These are phyloP conservation scores for Massariosphaeria phaeospora DNA, from an alignment of 495 filamentous ascomycete species.

Conservation along the genomic window DNA sequence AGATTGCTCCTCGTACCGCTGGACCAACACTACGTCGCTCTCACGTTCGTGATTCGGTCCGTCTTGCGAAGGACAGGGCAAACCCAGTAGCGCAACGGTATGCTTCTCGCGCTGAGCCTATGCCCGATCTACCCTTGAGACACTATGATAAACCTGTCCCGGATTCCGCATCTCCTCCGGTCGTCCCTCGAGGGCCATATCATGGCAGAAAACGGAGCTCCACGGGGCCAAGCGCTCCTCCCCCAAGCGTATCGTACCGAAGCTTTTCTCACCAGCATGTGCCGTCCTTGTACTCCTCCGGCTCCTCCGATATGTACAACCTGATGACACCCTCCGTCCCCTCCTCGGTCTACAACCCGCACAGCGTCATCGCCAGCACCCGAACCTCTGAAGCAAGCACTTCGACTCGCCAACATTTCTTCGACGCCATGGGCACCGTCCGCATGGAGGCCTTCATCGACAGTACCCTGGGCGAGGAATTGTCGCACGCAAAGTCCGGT, in stretches of 20 bases:
- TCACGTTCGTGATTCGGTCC: conserved; percentile 84
- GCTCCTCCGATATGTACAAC: conserved; percentile 35
- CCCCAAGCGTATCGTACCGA: conserved; percentile 56
- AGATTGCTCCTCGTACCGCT: conserved; percentile 3
- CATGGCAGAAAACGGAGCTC: conserved; percentile 82
- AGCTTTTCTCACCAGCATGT: conserved; percentile 65
- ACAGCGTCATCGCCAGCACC: conserved; percentile 25
- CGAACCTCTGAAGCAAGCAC: conserved; percentile 36
- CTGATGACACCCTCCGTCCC: conserved; percentile 29
- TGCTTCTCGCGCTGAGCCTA: conserved; percentile 33
- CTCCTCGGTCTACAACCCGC: conserved; percentile 33
- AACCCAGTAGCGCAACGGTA: conserved; percentile 43
- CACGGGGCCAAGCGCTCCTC: conserved; percentile 64
- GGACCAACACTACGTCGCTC: conserved; percentile 47
- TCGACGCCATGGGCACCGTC: conserved; percentile 79
- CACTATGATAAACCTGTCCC: conserved; percentile 23
- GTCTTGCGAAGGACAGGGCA: conserved; percentile 75
- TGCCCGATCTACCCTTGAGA: conserved; percentile 26
- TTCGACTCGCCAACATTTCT: conserved; percentile 52
- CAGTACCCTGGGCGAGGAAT: conserved; percentile 41
- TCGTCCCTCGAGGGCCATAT: conserved; percentile 64
- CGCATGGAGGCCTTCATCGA: conserved; percentile 96
- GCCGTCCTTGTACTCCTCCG: conserved; percentile 35
- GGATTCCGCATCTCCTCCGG: conserved; percentile 65
- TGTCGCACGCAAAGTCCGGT: neutral